A percentile compares a stretch with the other conserved stretches of the same genome.
Conservation (phyloP, 176 grass and related monocot species). For the Phragmites australis region DNA sequence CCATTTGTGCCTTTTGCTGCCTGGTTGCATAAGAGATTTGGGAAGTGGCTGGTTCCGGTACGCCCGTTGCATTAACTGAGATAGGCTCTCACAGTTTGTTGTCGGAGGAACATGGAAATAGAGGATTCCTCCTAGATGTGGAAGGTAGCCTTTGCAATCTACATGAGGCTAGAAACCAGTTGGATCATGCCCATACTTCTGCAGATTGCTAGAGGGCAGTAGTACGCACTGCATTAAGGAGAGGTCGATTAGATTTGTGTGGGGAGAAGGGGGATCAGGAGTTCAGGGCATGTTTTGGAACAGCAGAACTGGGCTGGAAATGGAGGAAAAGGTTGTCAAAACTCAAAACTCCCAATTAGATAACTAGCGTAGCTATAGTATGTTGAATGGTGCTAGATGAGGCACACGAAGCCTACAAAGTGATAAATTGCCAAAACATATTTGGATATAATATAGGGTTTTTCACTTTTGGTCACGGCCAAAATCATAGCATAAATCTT, state of each 20-base stretch:
- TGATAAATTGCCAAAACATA: neutral
- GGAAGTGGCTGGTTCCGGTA: neutral
- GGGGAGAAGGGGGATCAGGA: neutral
- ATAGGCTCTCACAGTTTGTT: neutral
- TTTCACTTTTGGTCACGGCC: neutral
- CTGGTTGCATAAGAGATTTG: conserved; percentile 2
- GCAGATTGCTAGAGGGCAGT: neutral
- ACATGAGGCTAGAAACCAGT: neutral
- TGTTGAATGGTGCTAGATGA: neutral
- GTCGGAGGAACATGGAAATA: neutral
- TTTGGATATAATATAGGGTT: neutral
- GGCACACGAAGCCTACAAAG: neutral
- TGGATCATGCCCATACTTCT: neutral
- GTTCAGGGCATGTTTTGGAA: neutral
- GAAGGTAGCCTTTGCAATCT: neutral
- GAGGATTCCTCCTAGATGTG: neutral
- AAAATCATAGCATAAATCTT: neutral
- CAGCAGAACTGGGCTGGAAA: neutral
- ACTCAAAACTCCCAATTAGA: neutral
- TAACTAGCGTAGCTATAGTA: neutral
- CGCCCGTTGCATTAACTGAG: neutral
- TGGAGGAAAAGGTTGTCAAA: neutral
- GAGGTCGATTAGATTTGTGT: neutral
- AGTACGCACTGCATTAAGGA: neutral
- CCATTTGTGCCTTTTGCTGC: neutral